Evolutionary conservation across 345 rosid genomes (phyloP), one percentile per base, ranked within the genome.

Genomic region (Eutrema yunnanense): DNA sequence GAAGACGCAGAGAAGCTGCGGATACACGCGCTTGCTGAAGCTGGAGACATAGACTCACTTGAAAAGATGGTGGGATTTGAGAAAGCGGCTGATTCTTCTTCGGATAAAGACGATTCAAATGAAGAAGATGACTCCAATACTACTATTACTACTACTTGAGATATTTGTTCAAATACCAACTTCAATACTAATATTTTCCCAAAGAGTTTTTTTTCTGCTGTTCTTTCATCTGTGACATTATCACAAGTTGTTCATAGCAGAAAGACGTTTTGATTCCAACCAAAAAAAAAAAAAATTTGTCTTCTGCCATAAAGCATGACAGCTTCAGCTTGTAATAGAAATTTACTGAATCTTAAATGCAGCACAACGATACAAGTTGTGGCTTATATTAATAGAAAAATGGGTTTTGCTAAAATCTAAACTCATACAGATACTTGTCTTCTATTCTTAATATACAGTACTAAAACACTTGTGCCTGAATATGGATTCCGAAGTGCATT

Each of bases 1-100:
- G 97, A 95, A 49, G 98, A 90, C 49, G 89, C 83, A 0, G 94
- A 88, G 37, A 87, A 87, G 61, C 88, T 95, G 65, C 79, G 98
- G 44, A 22, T 82, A 73, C 97, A 92, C 41, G 85, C 98, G 1
- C 86, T 84, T 16, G 75, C 92, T 11, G 97, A 88, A 82, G 92
- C 86, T 19, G 98, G 99, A 37, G 96, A 88, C 73, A 62, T 95
- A 67, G 97, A 76, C 37, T 86, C 91, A 2, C 96, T 95, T 12
- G 94, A 91, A 80, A 89, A 86, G 79, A 88, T 90, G 99, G 87
- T 87, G 33, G 63, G 29, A 4, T 86, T 88, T 13, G 96, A 91
- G 81, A 88, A 84, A 81, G 78, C 87, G 84, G 85, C 79, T 2
- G 87, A 83, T 4, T 75, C 79, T 1, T 78, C 77, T 66, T 84